Evolutionary conservation across 768 basidiomycete genomes (phyloP), one percentile per base, ranked within the genome.

Genomic region (Tulasnella sp.): DNA sequence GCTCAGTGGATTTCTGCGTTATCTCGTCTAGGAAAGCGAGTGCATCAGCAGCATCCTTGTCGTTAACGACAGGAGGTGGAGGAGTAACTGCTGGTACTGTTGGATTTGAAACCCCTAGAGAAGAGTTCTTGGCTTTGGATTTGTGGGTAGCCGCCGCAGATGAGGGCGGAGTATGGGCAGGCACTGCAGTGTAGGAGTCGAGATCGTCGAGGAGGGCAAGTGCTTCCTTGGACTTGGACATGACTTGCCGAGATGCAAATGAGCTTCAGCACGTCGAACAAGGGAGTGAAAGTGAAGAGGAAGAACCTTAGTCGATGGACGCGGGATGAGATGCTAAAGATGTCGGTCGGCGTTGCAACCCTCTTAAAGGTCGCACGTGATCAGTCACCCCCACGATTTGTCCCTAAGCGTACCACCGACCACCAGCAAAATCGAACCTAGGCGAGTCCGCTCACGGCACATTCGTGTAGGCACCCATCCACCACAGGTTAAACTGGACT

Each of bases 1-100:
- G 91, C 80, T 93, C 93, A 7, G 91, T 88, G 84, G 91, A 92
- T 85, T 95, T 96, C 89, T 94, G 93, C 0, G 93, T 95, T 80
- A 97, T 94, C 85, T 98, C 94, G 83, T 98, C 94, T 57, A 98
- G 89, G 86, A 96, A 97, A 20, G 95, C 95, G 37, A 96, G 89
- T 35, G 93, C 95, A 80, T 94, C 93, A 3, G 91, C 90, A 78
- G 89, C 89, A 81, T 96, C 92, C 42, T 90, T 91, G 80, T 89
- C 89, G 51, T 85, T 86, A 70, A 82, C 72, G 61, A 67, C 61
- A 15, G 61, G 61, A 20, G 61, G 61, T 3, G 61, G 61, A 40
- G 78, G 23, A 18, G 78, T 37, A 20, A 57, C 57, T 29, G 67
- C 72, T 70, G 81, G 82, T 11, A 84, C 78, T 57, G 80, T 78